Percentiles rank a stretch among this genome's conserved stretches.
Evolutionary conservation across 202 grass and related monocot species (phyloP).

Genomic region (Sporobolus alterniflorus): DNA sequence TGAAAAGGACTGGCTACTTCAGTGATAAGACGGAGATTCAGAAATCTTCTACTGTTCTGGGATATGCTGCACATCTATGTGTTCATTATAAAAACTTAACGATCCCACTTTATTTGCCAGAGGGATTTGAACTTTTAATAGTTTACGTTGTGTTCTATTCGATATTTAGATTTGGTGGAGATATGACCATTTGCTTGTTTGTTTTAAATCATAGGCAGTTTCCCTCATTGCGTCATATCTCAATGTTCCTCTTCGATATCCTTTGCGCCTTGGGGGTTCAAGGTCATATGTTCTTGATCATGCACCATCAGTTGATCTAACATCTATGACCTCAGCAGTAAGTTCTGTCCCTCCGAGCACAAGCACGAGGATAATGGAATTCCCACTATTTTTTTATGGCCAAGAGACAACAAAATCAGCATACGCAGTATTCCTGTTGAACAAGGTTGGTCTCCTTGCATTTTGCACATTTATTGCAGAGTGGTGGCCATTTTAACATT

Average conservation of each 20-base stretch:
- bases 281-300: constrained; percentile 79
- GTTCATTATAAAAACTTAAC: not conserved
- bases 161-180: constrained; percentile 13
- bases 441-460: constrained; percentile 70
- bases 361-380: constrained; percentile 60
- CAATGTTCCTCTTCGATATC: constrained; percentile 84
- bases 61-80: constrained; percentile 90
- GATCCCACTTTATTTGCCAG: not conserved
- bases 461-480: constrained; percentile 5
- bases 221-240: constrained; percentile 82
- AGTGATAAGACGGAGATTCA: constrained; percentile 82
- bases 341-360: constrained; percentile 37
- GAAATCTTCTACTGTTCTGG: constrained; percentile 70
- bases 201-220: constrained; percentile 58
- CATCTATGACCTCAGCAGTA: constrained; percentile 40
- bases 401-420: constrained; percentile 90
- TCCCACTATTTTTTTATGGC: constrained; percentile 87
- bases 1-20: constrained; percentile 77
- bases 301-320: constrained; percentile 65
- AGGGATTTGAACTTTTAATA: constrained; percentile 3
- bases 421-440: constrained; percentile 93
- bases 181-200: constrained; percentile 27
- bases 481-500: not conserved
- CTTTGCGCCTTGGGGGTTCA: constrained; percentile 84
- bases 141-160: constrained; percentile 7